Evolutionary conservation across 106 monocot species (phyloP).

Genomic region (Xerophyta viscosa): DNA sequence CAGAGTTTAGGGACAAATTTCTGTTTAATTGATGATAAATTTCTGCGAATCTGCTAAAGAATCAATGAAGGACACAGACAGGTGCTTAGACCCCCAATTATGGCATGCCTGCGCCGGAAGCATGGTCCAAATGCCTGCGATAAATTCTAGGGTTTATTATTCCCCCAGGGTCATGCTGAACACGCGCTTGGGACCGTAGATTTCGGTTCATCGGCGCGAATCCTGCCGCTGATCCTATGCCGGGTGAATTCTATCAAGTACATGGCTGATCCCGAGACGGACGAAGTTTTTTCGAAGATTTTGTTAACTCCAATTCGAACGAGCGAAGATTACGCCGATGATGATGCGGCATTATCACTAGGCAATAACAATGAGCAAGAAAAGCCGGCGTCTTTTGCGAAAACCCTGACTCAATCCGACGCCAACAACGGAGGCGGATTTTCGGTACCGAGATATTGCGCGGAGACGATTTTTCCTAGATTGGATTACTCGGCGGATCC

Average conservation of each 20-base stretch:
- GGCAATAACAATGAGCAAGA: constrained; percentile 20
- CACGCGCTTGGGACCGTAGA: constrained; percentile 34
- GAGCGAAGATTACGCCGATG: constrained; percentile 27
- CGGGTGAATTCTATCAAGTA: constrained; percentile 34
- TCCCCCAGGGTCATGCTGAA: constrained; percentile 73
- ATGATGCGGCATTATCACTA: constrained; percentile 11
- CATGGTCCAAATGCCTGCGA: constrained; percentile 60
- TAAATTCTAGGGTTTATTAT: constrained; percentile 64
- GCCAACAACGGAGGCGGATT: constrained; percentile 62
- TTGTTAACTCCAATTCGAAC: constrained; percentile 31
- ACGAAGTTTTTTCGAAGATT: constrained; percentile 72
- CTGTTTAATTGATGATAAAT: background rate
- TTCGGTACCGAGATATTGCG: constrained; percentile 61
- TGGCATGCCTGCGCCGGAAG: constrained; percentile 81
- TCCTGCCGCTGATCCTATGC: constrained; percentile 47
- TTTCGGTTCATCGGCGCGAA: constrained; percentile 5
- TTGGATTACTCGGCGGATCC: constrained; percentile 60
- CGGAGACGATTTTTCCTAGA: constrained; percentile 58
- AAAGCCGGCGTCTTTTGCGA: constrained; percentile 52
- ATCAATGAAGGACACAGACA: constrained; percentile 26
- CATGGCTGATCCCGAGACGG: constrained; percentile 56
- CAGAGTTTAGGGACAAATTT: background rate
- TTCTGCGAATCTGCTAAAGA: constrained; percentile 1
- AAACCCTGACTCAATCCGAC: constrained; percentile 62
- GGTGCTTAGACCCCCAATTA: constrained; percentile 56